Evolutionary conservation across 257 asterid species (phyloP).

Genomic region (Petrea volubilis): DNA sequence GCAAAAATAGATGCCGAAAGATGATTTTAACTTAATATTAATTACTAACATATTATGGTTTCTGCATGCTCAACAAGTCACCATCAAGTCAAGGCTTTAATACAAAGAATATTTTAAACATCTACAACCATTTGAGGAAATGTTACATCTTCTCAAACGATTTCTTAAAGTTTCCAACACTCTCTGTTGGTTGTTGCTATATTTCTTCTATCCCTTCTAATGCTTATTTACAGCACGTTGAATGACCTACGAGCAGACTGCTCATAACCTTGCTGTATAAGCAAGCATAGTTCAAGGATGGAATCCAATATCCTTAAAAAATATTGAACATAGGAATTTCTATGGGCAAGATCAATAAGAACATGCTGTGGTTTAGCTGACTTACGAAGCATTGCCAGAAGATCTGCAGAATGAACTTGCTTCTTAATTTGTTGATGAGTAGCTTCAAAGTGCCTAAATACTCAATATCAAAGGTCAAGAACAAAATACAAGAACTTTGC

Average conservation of each 20-base stretch:
- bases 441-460: slow-evolving; percentile 86
- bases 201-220: background rate
- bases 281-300: slow-evolving; percentile 8
- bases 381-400: slow-evolving; percentile 77
- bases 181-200: background rate
- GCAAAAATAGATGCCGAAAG: background rate
- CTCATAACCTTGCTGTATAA: slow-evolving; percentile 15
- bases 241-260: slow-evolving; percentile 9
- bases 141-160: background rate
- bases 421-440: slow-evolving; percentile 60
- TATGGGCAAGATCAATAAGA: slow-evolving; percentile 9
- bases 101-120: slow-evolving; percentile 6
- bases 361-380: slow-evolving; percentile 29
- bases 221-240: background rate
- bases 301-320: slow-evolving; percentile 10
- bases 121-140: background rate
- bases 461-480: slow-evolving; percentile 15
- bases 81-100: slow-evolving; percentile 1
- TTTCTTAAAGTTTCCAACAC: background rate
- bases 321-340: background rate
- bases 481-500: slow-evolving; percentile 2
- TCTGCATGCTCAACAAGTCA: background rate
- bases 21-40: background rate
- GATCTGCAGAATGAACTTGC: slow-evolving; percentile 58
- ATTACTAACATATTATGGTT: background rate